Evolutionary conservation across 352 stramenopile genomes (phyloP), one percentile per base, ranked within the genome.

Genomic region (Pythium aphanidermatum): DNA sequence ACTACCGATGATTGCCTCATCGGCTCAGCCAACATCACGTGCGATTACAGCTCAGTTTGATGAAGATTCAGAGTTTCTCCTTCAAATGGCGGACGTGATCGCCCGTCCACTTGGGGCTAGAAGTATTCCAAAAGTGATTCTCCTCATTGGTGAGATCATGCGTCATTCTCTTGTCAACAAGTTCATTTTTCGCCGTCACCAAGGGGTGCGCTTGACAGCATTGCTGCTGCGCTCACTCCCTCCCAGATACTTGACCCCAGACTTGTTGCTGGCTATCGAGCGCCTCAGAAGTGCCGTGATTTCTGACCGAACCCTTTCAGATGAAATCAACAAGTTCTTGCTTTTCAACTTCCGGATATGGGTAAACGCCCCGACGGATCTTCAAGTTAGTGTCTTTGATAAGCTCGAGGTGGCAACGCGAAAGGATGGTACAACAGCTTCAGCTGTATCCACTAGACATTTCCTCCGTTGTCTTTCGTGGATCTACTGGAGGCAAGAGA

Each of bases 291-390:
- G 67, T 44, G 79, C 78, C 13, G 78, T 91, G 21, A 76, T 86
- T 23, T 88, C 81, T 11, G 81, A 93, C 49, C 76, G 77, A 16
- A 87, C 70, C 46, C 45, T 93, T 21, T 63, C 74, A 1, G 79
- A 91, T 35, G 81, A 93, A 39, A 87, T 91, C 28, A 83, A 82
- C 56, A 89, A 86, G 47, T 82, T 85, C 35, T 41, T 93, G 45
- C 57, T 93, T 9, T 93, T 88, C 62, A 91, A 93, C 48, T 91
- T 93, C 37, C 76, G 78, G 5, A 64, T 93, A 24, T 93, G 81
- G 81, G 70, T 91, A 19, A 89, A 88, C 17, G 81, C 78, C 1
- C 59, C 81, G 0, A 68, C 83, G 8, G 72, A 79, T 28, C 46
- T 91, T 12, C 81, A 93, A 52, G 51, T 70, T 29, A 82, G 44